Evolutionary conservation across 345 rosid species (phyloP).

Genomic region (Brassica juncea): DNA sequence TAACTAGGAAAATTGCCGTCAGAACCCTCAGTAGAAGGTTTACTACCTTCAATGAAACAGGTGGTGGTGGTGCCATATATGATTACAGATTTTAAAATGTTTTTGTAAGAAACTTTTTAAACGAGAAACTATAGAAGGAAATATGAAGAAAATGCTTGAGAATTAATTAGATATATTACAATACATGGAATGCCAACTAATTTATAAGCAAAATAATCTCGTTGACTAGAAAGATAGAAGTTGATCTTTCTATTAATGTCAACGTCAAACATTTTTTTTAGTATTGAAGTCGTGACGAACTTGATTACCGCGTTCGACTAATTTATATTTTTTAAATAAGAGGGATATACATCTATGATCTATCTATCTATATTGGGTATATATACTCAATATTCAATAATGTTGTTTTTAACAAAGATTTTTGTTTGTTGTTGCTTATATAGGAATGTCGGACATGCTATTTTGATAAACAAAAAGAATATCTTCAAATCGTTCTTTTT

Average conservation of each 20-base stretch:
- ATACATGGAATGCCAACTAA: neutral
- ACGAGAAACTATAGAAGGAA: neutral
- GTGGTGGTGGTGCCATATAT: neutral
- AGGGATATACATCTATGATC: neutral
- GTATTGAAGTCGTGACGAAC: neutral
- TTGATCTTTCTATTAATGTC: neutral
- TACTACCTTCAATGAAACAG: neutral
- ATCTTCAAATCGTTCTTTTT: neutral
- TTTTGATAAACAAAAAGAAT: neutral
- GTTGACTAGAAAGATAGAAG: neutral
- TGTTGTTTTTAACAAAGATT: too few species aligned
- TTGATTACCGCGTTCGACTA: neutral
- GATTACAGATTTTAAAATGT: neutral
- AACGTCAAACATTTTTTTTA: neutral
- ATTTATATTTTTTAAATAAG: neutral
- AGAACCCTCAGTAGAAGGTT: neutral
- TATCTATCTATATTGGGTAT: neutral
- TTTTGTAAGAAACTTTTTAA: neutral
- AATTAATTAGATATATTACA: neutral
- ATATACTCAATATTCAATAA: too few species aligned
- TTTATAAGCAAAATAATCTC: neutral
- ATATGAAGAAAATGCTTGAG: neutral
- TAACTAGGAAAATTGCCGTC: neutral
- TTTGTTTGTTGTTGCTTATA: too few species aligned
- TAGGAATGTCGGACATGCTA: neutral